A percentile compares a stretch with the other conserved stretches of the same genome.
Conservation (phyloP, 768 basidiomycete genomes). For the Mycena metata region DNA sequence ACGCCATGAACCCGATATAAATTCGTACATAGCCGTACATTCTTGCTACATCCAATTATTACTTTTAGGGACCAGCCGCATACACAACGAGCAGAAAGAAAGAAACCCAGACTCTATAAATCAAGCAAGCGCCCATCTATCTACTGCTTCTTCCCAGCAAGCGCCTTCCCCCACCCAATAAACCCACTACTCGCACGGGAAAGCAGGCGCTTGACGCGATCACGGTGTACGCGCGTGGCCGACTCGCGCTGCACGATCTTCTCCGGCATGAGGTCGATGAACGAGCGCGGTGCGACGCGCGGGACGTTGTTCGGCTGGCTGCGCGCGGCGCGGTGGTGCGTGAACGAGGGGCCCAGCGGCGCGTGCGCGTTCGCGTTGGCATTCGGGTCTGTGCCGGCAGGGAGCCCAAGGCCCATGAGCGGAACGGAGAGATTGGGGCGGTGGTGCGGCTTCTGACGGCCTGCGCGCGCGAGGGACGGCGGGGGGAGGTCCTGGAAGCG, state of each 20-base stretch:
- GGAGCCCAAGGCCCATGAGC: constrained; percentile 27
- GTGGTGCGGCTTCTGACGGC: constrained; percentile 35
- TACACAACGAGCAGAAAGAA: constrained; percentile 23
- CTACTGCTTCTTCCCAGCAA: constrained; percentile 32
- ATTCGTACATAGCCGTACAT: too few species aligned
- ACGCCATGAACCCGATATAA: too few species aligned
- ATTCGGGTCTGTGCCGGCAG: background rate
- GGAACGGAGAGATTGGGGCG: constrained; percentile 37
- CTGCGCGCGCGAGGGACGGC: constrained; percentile 34
- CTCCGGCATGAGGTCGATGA: constrained; percentile 39
- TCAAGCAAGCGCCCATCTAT: constrained; percentile 6
- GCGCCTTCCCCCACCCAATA: constrained; percentile 36
- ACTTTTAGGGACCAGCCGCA: constrained; percentile 3
- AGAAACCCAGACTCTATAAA: background rate
- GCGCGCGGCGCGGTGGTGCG: constrained; percentile 26
- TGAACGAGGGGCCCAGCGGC: constrained; percentile 31
- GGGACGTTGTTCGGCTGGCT: constrained; percentile 28
- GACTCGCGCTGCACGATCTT: constrained; percentile 22
- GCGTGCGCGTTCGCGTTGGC: background rate
- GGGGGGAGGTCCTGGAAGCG: constrained; percentile 30
- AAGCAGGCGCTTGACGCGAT: constrained; percentile 33
- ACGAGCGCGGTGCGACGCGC: constrained; percentile 18
- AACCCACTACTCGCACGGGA: constrained; percentile 36
- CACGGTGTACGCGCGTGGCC: constrained; percentile 22
- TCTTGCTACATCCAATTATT: background rate